Conservation (phyloP, 1,284 basidiomycete genomes). For the Mycosarcoma maydis region DNA sequence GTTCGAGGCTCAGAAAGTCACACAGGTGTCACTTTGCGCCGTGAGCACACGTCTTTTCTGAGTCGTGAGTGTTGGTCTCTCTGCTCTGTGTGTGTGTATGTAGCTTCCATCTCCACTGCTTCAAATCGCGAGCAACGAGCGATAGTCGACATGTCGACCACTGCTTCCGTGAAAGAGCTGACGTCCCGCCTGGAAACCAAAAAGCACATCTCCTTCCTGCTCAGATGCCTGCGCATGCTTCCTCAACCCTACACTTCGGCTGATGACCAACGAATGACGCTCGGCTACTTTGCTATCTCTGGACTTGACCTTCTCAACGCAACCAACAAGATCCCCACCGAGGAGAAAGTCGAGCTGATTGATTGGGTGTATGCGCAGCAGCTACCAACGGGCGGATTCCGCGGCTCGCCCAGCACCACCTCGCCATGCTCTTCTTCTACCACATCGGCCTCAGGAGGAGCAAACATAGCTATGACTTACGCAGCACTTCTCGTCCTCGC, state of each 20-base stretch:
- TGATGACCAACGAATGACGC: constrained; percentile 63
- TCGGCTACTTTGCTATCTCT: constrained; percentile 61
- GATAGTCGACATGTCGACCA: not conserved
- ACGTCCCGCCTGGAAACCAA: constrained; percentile 10
- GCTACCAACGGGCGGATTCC: constrained; percentile 66
- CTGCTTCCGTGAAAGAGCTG: no score
- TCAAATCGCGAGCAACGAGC: not conserved
- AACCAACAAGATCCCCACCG: constrained; percentile 13
- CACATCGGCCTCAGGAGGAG: not conserved
- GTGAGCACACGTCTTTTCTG: no score
- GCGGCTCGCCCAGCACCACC: constrained; percentile 21
- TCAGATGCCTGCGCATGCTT: constrained; percentile 56
- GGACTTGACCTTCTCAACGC: constrained; percentile 56
- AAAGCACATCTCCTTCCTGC: constrained; percentile 58
- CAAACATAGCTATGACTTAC: constrained; percentile 62
- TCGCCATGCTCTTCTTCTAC: not conserved
- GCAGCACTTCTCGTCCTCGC: constrained; percentile 56
- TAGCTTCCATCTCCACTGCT: not conserved
- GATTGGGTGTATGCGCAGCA: constrained; percentile 90
- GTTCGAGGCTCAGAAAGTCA: no score
- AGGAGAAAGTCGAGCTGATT: constrained; percentile 33
- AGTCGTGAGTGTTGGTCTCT: constrained; percentile 3
- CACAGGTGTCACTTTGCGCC: constrained; percentile 1
- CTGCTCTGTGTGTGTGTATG: no score
- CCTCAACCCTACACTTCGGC: constrained; percentile 57